These are phyloP conservation scores for Pachysandra terminalis DNA, from an alignment of 164 flowering plant species.

Conservation along the genomic window DNA sequence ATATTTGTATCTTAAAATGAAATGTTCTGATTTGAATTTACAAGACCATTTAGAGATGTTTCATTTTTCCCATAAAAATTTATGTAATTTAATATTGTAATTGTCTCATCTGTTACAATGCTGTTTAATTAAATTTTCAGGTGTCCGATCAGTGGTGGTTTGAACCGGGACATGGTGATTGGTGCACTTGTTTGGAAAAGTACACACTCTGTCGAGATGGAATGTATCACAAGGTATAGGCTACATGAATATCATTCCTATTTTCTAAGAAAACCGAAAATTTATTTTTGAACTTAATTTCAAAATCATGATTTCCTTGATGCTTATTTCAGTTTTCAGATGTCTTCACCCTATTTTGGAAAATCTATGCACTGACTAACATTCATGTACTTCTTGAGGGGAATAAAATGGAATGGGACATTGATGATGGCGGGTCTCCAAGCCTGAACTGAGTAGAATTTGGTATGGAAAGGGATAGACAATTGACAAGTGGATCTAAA, in stretches of 20 bases:
- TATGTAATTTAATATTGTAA: not conserved
- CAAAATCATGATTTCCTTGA: not conserved
- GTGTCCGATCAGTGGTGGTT: slow-evolving; percentile 96
- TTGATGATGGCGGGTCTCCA: too few relatives aligned
- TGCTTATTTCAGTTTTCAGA: not conserved
- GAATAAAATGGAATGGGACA: too few relatives aligned
- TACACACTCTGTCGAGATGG: slow-evolving; percentile 88
- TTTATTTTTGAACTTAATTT: not conserved
- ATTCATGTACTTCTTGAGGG: too few relatives aligned
- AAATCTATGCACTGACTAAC: too few relatives aligned
- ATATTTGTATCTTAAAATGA: not conserved
- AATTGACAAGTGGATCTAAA: too few relatives aligned
- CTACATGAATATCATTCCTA: not conserved
- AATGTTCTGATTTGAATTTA: not conserved
- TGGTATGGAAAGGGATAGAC: too few relatives aligned
- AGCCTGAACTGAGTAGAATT: too few relatives aligned
- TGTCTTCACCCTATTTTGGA: not conserved
- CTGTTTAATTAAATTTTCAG: slow-evolving; percentile 32
- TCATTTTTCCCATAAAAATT: not conserved
- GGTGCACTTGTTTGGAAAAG: slow-evolving; percentile 88
- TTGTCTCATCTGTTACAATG: slow-evolving; percentile 7
- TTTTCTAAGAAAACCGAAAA: not conserved
- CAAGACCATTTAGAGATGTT: not conserved
- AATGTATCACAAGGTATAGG: slow-evolving; percentile 79
- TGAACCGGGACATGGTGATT: slow-evolving; percentile 97